Evolutionary conservation across 2,329 filamentous ascomycete species (phyloP).

Genomic region (Cyclaneusma minus): DNA sequence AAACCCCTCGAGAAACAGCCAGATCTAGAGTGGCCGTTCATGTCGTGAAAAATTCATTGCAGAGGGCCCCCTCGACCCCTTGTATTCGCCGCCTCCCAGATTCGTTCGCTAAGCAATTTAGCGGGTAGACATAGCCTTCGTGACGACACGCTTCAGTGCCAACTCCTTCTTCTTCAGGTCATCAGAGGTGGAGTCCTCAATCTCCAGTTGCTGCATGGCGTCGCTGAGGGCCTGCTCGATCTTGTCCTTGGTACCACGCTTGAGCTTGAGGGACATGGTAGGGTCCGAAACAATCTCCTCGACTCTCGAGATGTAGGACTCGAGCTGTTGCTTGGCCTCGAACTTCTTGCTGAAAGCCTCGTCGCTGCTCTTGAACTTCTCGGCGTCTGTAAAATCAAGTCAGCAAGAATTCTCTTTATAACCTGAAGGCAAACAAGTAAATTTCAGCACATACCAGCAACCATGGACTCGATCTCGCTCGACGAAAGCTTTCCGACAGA

Average conservation of each 20-base stretch:
- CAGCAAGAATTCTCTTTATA: conserved; percentile 5
- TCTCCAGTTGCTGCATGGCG: conserved; percentile 93
- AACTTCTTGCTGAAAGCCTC: conserved; percentile 99
- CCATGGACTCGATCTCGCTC: conserved; percentile 94
- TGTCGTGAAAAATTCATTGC: conserved; percentile 12
- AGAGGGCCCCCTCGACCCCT: background rate
- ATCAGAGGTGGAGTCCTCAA: conserved; percentile 80
- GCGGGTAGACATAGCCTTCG: conserved; percentile 88
- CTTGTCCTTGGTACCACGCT: conserved; percentile 99
- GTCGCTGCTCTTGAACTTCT: conserved; percentile 97
- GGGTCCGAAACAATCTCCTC: conserved; percentile 99
- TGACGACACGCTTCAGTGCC: conserved; percentile 91
- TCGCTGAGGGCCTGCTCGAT: conserved; percentile 95
- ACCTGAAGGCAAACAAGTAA: background rate
- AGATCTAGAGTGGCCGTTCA: conserved; percentile 16
- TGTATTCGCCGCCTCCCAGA: no score
- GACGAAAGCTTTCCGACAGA: conserved; percentile 96
- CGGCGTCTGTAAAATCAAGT: conserved; percentile 47
- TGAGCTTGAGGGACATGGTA: conserved; percentile 88
- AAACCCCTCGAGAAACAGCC: conserved; percentile 13
- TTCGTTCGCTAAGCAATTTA: no score
- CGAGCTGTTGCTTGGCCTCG: conserved; percentile 96
- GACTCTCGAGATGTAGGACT: conserved; percentile 96
- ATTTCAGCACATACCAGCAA: conserved; percentile 44
- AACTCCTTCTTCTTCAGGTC: conserved; percentile 99